Base-by-base conservation (phyloP, 495 filamentous ascomycete genomes). In the Chlorociboria aeruginascens region DNA sequence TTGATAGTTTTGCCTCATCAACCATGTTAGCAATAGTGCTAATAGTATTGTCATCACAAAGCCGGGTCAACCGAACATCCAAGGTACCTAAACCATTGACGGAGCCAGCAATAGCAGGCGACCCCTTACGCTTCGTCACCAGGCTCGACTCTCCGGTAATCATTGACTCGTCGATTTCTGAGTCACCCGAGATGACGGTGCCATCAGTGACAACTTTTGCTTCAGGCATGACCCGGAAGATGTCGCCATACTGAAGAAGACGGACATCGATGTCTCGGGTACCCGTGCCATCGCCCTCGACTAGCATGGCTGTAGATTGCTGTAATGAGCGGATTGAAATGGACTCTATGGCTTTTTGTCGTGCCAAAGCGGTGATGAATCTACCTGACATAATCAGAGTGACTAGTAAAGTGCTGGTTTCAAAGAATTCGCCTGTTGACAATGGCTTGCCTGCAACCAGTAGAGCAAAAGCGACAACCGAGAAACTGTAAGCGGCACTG, bases 101-200 rank as follows among this genome's bases (percentile, higher is more conserved):
- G 2, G 38, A 40, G 1, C 38, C 38, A 11, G 38, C 38, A 13
- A 40, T 20, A 1, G 17, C 38, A n/a, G n/a, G n/a, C n/a, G n/a
- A n/a, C n/a, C n/a, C n/a, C n/a, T n/a, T n/a, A n/a, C 17, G 8
- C 7, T 40, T 40, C 3, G 2, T 3, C 1, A 40, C 9, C 3
- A 13, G 38, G 1, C 13, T 40, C 3, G 12, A n/a, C 9, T 89
- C 84, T 13, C 84, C 84, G 1, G 83, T 88, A 7, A 87, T 53
- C 72, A 84, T 82, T 8, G 82, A 83, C 60, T 87, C 85, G 59
- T 89, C 72, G 11, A 85, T 68, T 46, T 83, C 82, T 1, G 75
- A 80, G 1, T 57, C 61, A 1, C 84, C 84, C 9, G 61, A 64
- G 3, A 79, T 51, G 0, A 88, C 67, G 0, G 69, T 73, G 1